Percentiles rank a stretch among this genome's conserved stretches.
Evolutionary conservation across 2,329 filamentous ascomycete genomes (phyloP).

Genomic region (Aspergillus alliaceus): DNA sequence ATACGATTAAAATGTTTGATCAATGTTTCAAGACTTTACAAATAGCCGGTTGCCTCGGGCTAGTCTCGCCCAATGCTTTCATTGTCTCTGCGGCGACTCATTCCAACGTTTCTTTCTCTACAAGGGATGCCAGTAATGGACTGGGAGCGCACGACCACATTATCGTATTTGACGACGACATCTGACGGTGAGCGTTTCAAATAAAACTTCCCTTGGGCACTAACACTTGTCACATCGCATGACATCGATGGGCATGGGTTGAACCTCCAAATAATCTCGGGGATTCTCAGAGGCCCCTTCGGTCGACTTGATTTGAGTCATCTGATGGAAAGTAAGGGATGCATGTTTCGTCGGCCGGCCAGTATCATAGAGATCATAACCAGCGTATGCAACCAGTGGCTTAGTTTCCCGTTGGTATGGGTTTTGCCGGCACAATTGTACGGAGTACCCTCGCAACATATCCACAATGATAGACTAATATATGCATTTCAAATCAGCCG

Average conservation of each 20-base stretch:
- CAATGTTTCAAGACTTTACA: neutral
- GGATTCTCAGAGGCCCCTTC: neutral
- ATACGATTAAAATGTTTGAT: constrained; percentile 1
- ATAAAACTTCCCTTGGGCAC: constrained; percentile 9
- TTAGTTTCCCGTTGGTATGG: neutral
- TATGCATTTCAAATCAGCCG: constrained; percentile 2
- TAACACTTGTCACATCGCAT: neutral
- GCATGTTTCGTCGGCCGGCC: neutral
- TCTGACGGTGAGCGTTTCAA: constrained; percentile 1
- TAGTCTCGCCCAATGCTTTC: neutral
- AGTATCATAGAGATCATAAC: neutral
- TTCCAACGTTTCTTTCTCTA: neutral
- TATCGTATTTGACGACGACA: neutral
- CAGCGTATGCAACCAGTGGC: neutral
- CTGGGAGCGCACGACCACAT: neutral
- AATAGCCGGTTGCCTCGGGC: neutral
- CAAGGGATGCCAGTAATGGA: constrained; percentile 10
- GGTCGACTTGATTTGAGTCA: neutral
- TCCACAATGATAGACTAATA: neutral
- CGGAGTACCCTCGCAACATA: neutral
- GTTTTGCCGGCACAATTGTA: neutral
- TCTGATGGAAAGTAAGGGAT: neutral
- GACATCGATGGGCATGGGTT: neutral
- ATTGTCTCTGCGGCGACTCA: constrained; percentile 1
- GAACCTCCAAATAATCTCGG: neutral